phyloP scores from a whole-genome alignment of 1,284 basidiomycete species.

The Peniophora sp. region DNA sequence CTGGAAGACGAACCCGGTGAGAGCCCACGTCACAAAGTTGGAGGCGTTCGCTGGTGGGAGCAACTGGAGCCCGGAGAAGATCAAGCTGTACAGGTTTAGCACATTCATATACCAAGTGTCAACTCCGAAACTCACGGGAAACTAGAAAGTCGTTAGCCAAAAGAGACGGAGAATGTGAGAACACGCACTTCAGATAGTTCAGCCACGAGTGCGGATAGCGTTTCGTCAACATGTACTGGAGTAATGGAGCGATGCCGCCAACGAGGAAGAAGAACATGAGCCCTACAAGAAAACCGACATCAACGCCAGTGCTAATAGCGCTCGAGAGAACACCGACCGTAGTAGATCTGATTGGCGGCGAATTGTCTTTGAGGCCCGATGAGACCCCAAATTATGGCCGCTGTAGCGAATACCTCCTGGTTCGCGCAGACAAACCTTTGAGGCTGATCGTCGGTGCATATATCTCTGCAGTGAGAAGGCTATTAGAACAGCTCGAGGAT shows the following conservation, averaged over 20 bases:
- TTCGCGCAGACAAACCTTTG: conserved; percentile 29
- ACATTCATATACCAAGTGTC: neutral
- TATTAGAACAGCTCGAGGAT: conserved; percentile 13
- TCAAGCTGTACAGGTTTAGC: conserved; percentile 10
- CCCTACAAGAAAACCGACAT: neutral
- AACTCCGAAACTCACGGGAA: no score
- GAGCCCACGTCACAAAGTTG: conserved; percentile 33
- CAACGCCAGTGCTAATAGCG: neutral
- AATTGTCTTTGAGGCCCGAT: conserved; percentile 34
- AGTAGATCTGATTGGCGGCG: conserved; percentile 25
- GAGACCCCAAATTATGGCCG: conserved; percentile 21
- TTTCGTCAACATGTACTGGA: conserved; percentile 32
- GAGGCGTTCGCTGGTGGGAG: conserved; percentile 34
- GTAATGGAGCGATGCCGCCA: conserved; percentile 34
- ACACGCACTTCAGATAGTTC: conserved; percentile 32
- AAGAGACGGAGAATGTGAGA: neutral
- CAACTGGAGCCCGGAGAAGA: conserved; percentile 23
- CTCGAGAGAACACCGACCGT: conserved; percentile 13
- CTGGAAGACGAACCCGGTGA: conserved; percentile 24
- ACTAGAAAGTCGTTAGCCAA: neutral
- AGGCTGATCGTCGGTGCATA: neutral
- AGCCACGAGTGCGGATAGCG: conserved; percentile 35
- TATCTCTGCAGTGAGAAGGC: neutral
- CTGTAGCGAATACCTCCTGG: conserved; percentile 28
- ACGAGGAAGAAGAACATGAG: conserved; percentile 40